phyloP scores from a whole-genome alignment of 768 basidiomycete species.

The Omphalotus guepiniiformis region DNA sequence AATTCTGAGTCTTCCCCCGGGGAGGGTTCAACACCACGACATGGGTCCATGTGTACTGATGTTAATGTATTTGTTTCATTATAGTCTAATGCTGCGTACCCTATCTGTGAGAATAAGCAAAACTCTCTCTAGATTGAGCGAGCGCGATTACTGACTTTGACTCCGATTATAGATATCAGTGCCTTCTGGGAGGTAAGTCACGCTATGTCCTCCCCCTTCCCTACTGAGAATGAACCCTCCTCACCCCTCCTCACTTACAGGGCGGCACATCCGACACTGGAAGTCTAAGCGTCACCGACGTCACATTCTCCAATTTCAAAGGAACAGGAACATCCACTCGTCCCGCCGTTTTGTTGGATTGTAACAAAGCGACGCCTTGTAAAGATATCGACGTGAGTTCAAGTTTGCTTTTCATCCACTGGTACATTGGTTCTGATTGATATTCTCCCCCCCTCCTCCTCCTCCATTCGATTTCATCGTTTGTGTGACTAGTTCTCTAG shows the following conservation, averaged over 20 bases:
- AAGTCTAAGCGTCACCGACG: constrained; percentile 11
- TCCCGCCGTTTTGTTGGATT: constrained; percentile 18
- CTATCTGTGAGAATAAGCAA: constrained; percentile 7
- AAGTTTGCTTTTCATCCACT: background rate
- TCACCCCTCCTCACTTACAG: too few species aligned
- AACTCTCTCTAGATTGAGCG: background rate
- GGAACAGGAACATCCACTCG: constrained; percentile 20
- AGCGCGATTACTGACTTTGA: background rate
- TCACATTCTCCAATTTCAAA: constrained; percentile 13
- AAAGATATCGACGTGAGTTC: constrained; percentile 13
- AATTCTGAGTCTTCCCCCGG: too few species aligned
- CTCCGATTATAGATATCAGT: constrained; percentile 11
- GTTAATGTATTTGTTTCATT: too few species aligned
- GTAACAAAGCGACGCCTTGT: constrained; percentile 18
- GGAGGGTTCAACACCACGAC: background rate
- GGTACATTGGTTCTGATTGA: background rate
- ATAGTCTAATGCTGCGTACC: constrained; percentile 6
- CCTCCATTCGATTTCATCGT: background rate
- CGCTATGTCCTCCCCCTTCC: background rate
- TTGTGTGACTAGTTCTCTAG: constrained; percentile 9
- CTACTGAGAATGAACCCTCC: background rate
- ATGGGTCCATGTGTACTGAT: background rate
- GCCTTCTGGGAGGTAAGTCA: constrained; percentile 11
- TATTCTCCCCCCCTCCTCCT: background rate
- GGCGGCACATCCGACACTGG: constrained; percentile 12